Conservation (phyloP, 2,329 filamentous ascomycete species). For the Ambrosiella beaveri region DNA sequence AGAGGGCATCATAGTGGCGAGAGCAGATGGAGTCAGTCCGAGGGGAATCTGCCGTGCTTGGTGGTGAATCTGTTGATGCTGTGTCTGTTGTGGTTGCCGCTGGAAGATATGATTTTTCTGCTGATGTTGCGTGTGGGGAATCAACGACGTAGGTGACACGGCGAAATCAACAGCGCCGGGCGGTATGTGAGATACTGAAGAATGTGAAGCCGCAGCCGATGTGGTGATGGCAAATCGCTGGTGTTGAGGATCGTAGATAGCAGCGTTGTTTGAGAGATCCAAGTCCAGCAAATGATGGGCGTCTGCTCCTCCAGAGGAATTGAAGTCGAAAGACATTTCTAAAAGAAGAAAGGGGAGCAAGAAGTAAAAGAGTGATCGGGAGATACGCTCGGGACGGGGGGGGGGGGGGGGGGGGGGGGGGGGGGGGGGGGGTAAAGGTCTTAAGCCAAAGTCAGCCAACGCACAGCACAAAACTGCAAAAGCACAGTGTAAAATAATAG, state of each 20-base stretch:
- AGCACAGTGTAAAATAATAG: slow-evolving; percentile 4
- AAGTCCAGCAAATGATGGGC: slow-evolving; percentile 9
- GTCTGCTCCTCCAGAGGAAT: slow-evolving; percentile 8
- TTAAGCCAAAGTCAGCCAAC: slow-evolving; percentile 9
- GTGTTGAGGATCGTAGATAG: slow-evolving; percentile 12
- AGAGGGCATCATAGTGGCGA: slow-evolving; percentile 19
- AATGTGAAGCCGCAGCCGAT: slow-evolving; percentile 3
- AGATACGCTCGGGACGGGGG: slow-evolving; percentile 5
- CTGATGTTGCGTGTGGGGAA: slow-evolving; percentile 4
- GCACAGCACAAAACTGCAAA: slow-evolving; percentile 3
- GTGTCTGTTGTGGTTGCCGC: slow-evolving; percentile 10
- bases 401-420: not conserved
- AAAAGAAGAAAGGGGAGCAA: slow-evolving; percentile 5
- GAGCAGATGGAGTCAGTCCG: slow-evolving; percentile 6
- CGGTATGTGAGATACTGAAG: slow-evolving; percentile 1
- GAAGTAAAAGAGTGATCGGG: slow-evolving; percentile 9
- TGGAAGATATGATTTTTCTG: slow-evolving; percentile 17
- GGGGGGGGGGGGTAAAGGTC: slow-evolving; percentile 4
- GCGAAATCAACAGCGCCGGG: slow-evolving; percentile 18
- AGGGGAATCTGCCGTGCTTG: slow-evolving; percentile 7
- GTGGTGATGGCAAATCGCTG: slow-evolving; percentile 18
- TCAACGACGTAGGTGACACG: slow-evolving; percentile 7
- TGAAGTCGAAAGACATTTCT: slow-evolving; percentile 13
- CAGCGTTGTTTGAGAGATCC: not conserved
- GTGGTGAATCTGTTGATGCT: not conserved